A percentile compares a stretch with the other conserved stretches of the same genome.
Evolutionary conservation across 129 eudicot genomes (phyloP).

Genomic region (Tagetes erecta): DNA sequence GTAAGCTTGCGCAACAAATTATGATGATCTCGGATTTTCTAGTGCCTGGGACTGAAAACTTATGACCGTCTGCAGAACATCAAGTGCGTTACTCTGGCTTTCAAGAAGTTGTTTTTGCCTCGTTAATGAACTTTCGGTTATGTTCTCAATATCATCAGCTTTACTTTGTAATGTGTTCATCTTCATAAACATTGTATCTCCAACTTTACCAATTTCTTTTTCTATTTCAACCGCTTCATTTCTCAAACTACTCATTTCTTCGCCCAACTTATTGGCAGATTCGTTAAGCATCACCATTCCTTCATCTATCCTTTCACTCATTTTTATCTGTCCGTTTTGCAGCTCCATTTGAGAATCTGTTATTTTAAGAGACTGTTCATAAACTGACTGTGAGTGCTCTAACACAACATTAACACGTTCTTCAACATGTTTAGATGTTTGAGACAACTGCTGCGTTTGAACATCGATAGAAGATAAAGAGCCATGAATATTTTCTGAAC

Average conservation of each 20-base stretch:
- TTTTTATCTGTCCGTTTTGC: conserved; percentile 46
- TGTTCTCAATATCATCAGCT: conserved; percentile 64
- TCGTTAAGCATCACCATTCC: conserved; percentile 54
- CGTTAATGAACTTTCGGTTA: conserved; percentile 56
- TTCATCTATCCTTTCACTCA: conserved; percentile 59
- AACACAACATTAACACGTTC: conserved; percentile 40
- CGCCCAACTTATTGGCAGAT: conserved; percentile 48
- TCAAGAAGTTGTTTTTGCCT: conserved; percentile 71
- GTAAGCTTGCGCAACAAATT: too few relatives aligned
- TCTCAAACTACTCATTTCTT: conserved; percentile 48
- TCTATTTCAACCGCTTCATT: conserved; percentile 61
- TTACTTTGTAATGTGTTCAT: conserved; percentile 57
- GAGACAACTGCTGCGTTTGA: conserved; percentile 50
- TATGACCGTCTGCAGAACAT: conserved; percentile 55
- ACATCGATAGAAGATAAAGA: conserved; percentile 56
- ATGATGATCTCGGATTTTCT: conserved; percentile 66
- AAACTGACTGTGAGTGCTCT: conserved; percentile 47
- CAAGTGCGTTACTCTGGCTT: conserved; percentile 61
- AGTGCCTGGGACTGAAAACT: conserved; percentile 70
- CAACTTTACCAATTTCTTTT: conserved; percentile 65
- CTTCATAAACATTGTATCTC: conserved; percentile 54
- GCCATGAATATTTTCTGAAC: conserved; percentile 47
- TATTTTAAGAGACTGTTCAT: conserved; percentile 54
- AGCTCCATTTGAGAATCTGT: conserved; percentile 62
- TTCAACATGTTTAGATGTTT: conserved; percentile 52